Conservation (phyloP, 257 asterid genomes). For the Coffea canephora region DNA sequence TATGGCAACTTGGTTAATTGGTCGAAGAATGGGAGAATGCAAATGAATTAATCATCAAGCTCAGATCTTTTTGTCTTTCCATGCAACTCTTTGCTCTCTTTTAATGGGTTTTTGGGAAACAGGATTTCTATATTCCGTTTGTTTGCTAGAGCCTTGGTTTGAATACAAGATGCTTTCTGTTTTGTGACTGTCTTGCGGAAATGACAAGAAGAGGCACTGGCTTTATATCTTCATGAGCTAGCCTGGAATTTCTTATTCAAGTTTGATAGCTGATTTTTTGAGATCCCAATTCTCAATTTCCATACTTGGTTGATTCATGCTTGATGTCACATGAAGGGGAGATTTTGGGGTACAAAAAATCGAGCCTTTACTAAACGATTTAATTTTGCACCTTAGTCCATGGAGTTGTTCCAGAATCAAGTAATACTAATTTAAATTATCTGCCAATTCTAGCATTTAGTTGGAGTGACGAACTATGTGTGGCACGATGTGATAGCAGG, state of each 20-base stretch:
- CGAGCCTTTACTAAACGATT: background rate
- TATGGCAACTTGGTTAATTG: background rate
- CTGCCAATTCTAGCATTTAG: background rate
- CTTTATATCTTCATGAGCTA: background rate
- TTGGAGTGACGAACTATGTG: too few relatives aligned
- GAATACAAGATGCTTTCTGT: background rate
- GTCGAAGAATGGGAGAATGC: slow-evolving; percentile 2
- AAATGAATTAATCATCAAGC: slow-evolving; percentile 6
- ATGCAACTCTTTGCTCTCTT: background rate
- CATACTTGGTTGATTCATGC: background rate
- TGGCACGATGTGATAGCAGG: background rate
- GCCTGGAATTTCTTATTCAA: background rate
- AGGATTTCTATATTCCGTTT: background rate
- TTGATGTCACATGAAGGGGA: background rate
- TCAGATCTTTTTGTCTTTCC: slow-evolving; percentile 24
- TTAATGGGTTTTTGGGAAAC: background rate
- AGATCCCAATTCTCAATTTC: background rate
- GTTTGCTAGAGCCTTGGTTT: background rate
- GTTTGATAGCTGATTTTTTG: background rate
- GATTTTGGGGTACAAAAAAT: background rate
- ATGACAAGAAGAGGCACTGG: background rate
- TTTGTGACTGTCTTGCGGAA: background rate
- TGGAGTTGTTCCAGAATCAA: background rate
- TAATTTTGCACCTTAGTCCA: background rate
- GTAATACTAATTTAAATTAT: background rate